Percentiles rank a stretch among this genome's conserved stretches.
Evolutionary conservation across 176 grass and related monocot genomes (phyloP).

Genomic region (Phragmites australis): DNA sequence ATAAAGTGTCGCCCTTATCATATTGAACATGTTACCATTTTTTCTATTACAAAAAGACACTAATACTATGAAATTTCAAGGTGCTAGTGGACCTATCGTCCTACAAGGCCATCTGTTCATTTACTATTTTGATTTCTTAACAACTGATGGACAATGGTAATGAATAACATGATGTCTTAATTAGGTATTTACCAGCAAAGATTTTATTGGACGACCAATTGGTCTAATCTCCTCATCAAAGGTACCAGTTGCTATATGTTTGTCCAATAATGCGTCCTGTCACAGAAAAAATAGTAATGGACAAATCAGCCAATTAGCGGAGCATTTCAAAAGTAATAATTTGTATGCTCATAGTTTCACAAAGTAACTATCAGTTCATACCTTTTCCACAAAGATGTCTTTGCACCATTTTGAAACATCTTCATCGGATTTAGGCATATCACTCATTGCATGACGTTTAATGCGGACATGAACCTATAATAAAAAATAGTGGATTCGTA

Average conservation of each 20-base stretch:
- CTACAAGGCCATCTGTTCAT: neutral
- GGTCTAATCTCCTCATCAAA: slow-evolving; percentile 80
- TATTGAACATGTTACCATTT: slow-evolving; percentile 4
- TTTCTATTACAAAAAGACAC: neutral
- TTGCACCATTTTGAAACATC: slow-evolving; percentile 87
- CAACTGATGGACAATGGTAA: neutral
- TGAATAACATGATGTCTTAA: neutral
- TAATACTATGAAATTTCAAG: neutral
- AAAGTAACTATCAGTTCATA: neutral
- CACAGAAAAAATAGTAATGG: neutral
- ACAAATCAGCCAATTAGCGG: neutral
- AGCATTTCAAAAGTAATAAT: neutral
- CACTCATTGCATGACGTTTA: slow-evolving; percentile 76
- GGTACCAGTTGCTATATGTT: slow-evolving; percentile 66
- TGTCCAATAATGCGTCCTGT: slow-evolving; percentile 89
- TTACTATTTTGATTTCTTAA: neutral
- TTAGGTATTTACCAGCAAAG: slow-evolving; percentile 72
- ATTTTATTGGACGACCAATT: slow-evolving; percentile 80
- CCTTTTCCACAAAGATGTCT: slow-evolving; percentile 86
- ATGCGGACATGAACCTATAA: slow-evolving; percentile 93
- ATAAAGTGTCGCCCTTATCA: neutral
- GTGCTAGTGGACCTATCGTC: neutral
- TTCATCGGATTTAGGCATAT: slow-evolving; percentile 77
- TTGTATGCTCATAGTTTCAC: neutral
- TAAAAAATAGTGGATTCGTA: neutral